Evolutionary conservation across 352 stramenopile species (phyloP).

Genomic region (Poterioochromonas sp.): DNA sequence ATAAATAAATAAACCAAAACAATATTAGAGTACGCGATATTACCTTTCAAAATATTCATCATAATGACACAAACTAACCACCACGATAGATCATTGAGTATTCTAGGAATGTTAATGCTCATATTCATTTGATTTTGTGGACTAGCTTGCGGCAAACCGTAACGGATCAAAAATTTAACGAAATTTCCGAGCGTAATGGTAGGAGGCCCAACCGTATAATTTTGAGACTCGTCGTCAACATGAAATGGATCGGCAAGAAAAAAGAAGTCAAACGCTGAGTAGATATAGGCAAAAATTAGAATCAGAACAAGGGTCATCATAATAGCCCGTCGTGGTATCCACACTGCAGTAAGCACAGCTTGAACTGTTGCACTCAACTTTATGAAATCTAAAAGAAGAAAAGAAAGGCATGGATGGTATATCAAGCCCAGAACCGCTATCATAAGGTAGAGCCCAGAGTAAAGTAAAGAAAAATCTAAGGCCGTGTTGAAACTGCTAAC

Average conservation of each 20-base stretch:
- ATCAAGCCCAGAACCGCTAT: slow-evolving; percentile 31
- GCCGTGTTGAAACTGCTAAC: slow-evolving; percentile 32
- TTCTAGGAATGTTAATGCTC: slow-evolving; percentile 4
- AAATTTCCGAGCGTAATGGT: slow-evolving; percentile 31
- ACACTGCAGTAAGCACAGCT: slow-evolving; percentile 42
- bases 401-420: slow-evolving; percentile 8
- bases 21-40: too few relatives aligned
- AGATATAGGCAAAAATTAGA: slow-evolving; percentile 42
- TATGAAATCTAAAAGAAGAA: slow-evolving; percentile 43
- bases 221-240: background rate
- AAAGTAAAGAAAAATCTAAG: slow-evolving; percentile 37
- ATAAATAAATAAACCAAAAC: too few relatives aligned
- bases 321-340: slow-evolving; percentile 38
- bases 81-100: slow-evolving; percentile 46
- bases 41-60: slow-evolving; percentile 47
- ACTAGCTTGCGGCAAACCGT: slow-evolving; percentile 34
- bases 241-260: slow-evolving; percentile 6
- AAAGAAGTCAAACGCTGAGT: slow-evolving; percentile 37
- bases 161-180: slow-evolving; percentile 37
- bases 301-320: slow-evolving; percentile 38
- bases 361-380: slow-evolving; percentile 37
- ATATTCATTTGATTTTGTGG: slow-evolving; percentile 38
- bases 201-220: too few relatives aligned
- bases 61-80: slow-evolving; percentile 46
- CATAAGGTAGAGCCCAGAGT: slow-evolving; percentile 41